These are phyloP conservation scores for Ceratonia siliqua DNA, from an alignment of 306 rosid genomes.

Conservation along the genomic window DNA sequence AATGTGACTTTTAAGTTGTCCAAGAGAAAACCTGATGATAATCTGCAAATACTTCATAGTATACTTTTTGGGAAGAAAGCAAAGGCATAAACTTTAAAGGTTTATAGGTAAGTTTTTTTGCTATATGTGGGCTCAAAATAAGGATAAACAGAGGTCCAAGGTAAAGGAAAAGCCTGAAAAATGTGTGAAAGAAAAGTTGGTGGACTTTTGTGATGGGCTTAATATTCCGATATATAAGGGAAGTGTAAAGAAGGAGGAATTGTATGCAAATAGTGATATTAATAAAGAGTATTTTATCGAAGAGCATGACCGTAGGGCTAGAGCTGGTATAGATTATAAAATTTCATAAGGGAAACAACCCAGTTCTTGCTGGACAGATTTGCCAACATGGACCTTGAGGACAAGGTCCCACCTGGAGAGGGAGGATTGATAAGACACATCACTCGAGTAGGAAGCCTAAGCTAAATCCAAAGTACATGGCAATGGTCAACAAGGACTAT, in stretches of 20 bases:
- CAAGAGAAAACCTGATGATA: constrained; percentile 92
- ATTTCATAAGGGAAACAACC: too few species aligned
- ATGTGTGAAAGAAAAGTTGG: constrained; percentile 84
- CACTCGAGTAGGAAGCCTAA: too few species aligned
- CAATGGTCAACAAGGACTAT: too few species aligned
- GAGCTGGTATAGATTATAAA: too few species aligned
- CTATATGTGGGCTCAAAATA: constrained; percentile 80
- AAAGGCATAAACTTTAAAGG: constrained; percentile 69
- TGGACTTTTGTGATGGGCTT: constrained; percentile 85
- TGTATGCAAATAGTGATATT: too few species aligned
- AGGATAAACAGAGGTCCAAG: constrained; percentile 81
- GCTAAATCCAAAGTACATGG: too few species aligned
- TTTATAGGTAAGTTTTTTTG: constrained; percentile 83
- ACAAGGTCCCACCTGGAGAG: too few species aligned
- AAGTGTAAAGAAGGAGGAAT: constrained; percentile 77
- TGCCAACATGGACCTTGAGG: too few species aligned
- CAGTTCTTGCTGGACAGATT: too few species aligned
- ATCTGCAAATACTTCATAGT: constrained; percentile 76
- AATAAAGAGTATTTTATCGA: too few species aligned
- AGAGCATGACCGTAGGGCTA: too few species aligned
- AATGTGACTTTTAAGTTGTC: constrained; percentile 94
- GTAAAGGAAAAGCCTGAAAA: constrained; percentile 89
- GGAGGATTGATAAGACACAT: too few species aligned
- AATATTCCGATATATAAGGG: constrained; percentile 75
- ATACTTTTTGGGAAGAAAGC: constrained; percentile 85